Percentiles rank a stretch among this genome's conserved stretches.
Evolutionary conservation across 768 basidiomycete genomes (phyloP).

Genomic region (Termitomyces sp.): DNA sequence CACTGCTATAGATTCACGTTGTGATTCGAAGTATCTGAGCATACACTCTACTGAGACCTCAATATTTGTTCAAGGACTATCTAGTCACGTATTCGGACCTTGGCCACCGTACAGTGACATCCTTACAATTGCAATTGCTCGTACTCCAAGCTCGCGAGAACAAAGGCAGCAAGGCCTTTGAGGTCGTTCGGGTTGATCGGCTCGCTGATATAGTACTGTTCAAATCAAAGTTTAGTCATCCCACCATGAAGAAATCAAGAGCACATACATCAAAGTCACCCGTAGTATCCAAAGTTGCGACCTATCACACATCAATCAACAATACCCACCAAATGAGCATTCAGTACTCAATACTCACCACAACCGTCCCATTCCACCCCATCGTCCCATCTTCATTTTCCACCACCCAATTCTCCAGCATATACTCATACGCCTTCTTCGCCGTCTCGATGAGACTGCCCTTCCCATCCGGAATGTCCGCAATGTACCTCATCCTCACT

Average conservation of each 20-base stretch:
- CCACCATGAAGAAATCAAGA: no score
- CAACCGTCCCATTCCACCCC: conserved; percentile 43
- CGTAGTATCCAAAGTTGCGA: conserved; percentile 37
- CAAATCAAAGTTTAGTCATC: background rate
- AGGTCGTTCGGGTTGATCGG: conserved; percentile 40
- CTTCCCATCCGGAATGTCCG: conserved; percentile 31
- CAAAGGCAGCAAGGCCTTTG: conserved; percentile 44
- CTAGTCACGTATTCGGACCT: background rate
- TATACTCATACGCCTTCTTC: conserved; percentile 42
- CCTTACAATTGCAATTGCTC: background rate
- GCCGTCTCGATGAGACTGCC: conserved; percentile 32
- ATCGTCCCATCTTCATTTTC: conserved; percentile 42
- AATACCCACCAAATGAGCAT: no score
- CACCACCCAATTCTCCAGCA: conserved; percentile 38
- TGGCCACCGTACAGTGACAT: background rate
- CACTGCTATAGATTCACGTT: no score
- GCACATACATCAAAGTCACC: conserved; percentile 37
- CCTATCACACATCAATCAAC: conserved; percentile 24
- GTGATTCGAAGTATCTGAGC: no score
- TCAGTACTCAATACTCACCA: conserved; percentile 25
- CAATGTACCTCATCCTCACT: conserved; percentile 38
- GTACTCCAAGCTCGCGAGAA: conserved; percentile 44
- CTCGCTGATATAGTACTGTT: conserved; percentile 43
- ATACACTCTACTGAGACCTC: no score
- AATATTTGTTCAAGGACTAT: background rate